Evolutionary conservation across 1,139 yeast genomes (phyloP), one percentile per base, ranked within the genome.

Genomic region (Hyphopichia fennica): DNA sequence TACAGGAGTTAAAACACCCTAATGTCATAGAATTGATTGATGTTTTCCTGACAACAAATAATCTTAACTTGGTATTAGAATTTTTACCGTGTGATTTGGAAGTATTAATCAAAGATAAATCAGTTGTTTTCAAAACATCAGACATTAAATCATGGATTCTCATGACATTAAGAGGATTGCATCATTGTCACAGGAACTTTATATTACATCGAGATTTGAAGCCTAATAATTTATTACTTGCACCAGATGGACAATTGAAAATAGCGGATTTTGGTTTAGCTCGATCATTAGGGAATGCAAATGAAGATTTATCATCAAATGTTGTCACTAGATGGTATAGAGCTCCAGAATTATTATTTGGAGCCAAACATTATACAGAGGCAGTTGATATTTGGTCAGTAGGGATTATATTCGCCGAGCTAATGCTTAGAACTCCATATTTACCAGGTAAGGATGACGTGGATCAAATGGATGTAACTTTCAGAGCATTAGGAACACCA

Each of bases 181-280:
- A 93, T 58, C 98, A 93, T 58, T 90, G 97, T 58, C 99, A 93
- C 60, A 72, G 99, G 47, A 87, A 90, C 56, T 87, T 82, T 54
- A 85, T 95, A 20, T 69, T 93, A 41, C 99, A 93, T 60, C 79
- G 99, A 48, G 96, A 91, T 71, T 73, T 87, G 54, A 87, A 87
- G 55, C 95, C 95, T 11, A 86, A 85, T 61, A 87, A 87, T 60
- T 72, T 93, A 64, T 69, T 93, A 43, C 71, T 93, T 34, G 85
- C 96, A 0, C 95, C 96, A 0, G 79, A 79, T 45, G 98, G 99
- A 0, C 83, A 86, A 51, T 69, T 93, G 50, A 93, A 93, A 62
- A 78, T 93, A 49, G 98, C 98, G 6, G 99, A 93, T 87, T 93
- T 93, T 70, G 99, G 99, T 53, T 74, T 93, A 41, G 98, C 98